phyloP scores from a whole-genome alignment of 1,284 basidiomycete genomes.

The Ceratobasidium sp. region DNA sequence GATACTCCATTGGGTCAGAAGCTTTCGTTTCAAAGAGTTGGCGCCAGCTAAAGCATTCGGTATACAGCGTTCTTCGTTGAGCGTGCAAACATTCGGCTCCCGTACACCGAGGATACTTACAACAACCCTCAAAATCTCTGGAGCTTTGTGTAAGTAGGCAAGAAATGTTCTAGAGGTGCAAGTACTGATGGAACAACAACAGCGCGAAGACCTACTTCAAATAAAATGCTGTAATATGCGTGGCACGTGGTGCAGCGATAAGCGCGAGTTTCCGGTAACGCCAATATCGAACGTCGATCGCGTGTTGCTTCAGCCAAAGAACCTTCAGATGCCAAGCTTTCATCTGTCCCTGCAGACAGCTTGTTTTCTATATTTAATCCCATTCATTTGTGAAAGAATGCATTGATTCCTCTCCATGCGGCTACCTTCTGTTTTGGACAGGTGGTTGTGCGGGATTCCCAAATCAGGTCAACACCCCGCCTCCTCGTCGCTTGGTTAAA shows the following conservation, averaged over 20 bases:
- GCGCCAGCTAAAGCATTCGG: not conserved
- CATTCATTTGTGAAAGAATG: not conserved
- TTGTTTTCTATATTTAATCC: not conserved
- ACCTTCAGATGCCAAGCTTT: not conserved
- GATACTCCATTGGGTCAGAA: slow-evolving; percentile 31
- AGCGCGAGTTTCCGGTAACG: not conserved
- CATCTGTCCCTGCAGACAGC: not conserved
- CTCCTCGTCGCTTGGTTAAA: not conserved
- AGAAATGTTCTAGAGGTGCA: not conserved
- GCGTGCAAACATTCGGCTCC: slow-evolving; percentile 30
- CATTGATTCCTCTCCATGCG: not conserved
- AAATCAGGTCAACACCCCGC: not conserved
- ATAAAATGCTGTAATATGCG: not conserved
- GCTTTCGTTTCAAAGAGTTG: no score
- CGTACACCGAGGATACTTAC: slow-evolving; percentile 47
- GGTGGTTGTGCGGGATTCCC: not conserved
- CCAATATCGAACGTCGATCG: not conserved
- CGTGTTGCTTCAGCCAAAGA: not conserved
- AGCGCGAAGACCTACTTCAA: slow-evolving; percentile 21
- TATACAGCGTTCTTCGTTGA: slow-evolving; percentile 27
- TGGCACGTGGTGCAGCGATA: not conserved
- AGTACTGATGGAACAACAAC: not conserved
- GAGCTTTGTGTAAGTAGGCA: slow-evolving; percentile 31
- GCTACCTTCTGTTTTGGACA: not conserved
- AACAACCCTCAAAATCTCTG: slow-evolving; percentile 48